Base-by-base conservation (phyloP, 176 grass and related monocot species). In the Pontederia crassipes region DNA sequence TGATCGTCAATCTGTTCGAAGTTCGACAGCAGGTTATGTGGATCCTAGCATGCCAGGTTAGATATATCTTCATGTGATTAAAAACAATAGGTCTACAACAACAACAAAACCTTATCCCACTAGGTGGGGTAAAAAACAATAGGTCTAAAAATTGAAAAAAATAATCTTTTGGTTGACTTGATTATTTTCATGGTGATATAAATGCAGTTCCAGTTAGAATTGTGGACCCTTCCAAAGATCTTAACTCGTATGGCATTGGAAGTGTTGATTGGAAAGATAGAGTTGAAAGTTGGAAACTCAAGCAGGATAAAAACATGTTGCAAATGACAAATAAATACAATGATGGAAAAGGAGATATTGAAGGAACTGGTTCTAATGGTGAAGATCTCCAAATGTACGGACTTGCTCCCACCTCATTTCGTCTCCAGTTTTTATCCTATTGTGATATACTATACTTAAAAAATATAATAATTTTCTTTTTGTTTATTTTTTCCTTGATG, bases 261-360 rank as follows among this genome's bases (percentile, higher is more conserved):
- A 92, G 45, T 52, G 84, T 97, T 75, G 93, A 97, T 73, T 97
- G 93, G 93, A 91, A 97, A 72, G 93, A 97, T 82, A 88, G 93
- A 85, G 84, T 97, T 45, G 87, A 91, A 56, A 86, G 93, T 83
- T 97, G 93, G 93, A 97, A 83, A 66, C 71, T 81, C 48, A 97
- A 88, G 72, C 87, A 97, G 71, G 93, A 97, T 50, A 97, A 97
- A 79, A 88, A 66, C 64, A 92, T 91, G 71, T 76, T 91, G 73
- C 93, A 97, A 49, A 83, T 97, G 76, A 67, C 83, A 27, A 79
- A 88, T 72, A 97, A 91, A 70, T 91, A 88, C 78, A 73, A 88
- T 57, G 87, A 90, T 72, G 87, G 81, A 0, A 91, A 83, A 83
- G 90, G 91, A 76, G 92, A 97, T 75, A 88, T 96, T 65, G 92